These are phyloP conservation scores for Chiua sp. DNA, from an alignment of 1,284 basidiomycete species.

Conservation along the genomic window DNA sequence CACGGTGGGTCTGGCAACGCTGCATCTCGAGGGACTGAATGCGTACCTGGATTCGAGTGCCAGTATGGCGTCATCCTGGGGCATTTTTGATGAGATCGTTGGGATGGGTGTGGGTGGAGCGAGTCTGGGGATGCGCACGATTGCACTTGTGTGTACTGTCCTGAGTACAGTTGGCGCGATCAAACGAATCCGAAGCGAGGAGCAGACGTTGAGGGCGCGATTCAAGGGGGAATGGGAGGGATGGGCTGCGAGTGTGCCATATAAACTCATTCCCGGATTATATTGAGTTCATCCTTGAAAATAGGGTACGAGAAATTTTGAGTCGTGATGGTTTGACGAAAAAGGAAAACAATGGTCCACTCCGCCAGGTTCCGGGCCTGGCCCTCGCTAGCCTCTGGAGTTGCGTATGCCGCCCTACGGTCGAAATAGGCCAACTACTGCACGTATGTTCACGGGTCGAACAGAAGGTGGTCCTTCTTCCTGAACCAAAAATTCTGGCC, in stretches of 20 bases:
- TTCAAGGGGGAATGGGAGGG: slow-evolving; percentile 30
- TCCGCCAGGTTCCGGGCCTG: too few species aligned
- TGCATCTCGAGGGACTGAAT: slow-evolving; percentile 16
- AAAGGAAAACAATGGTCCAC: too few species aligned
- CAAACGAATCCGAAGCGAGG: slow-evolving; percentile 18
- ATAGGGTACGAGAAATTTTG: too few species aligned
- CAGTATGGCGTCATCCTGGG: neutral
- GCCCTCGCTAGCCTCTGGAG: too few species aligned
- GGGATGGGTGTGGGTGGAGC: neutral
- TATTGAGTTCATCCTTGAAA: too few species aligned
- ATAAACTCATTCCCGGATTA: slow-evolving; percentile 28
- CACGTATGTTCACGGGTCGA: too few species aligned
- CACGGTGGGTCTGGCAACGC: slow-evolving; percentile 11
- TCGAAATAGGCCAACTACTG: too few species aligned
- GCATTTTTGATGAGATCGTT: neutral
- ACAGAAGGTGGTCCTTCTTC: too few species aligned
- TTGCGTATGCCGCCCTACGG: too few species aligned
- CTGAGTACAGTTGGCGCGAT: slow-evolving; percentile 12
- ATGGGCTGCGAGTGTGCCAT: slow-evolving; percentile 19
- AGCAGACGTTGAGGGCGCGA: slow-evolving; percentile 9
- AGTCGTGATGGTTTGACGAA: too few species aligned
- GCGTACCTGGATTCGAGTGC: neutral
- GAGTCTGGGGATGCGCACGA: slow-evolving; percentile 5
- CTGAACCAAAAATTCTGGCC: too few species aligned
- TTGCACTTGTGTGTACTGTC: slow-evolving; percentile 14